Percentiles rank a stretch among this genome's conserved stretches.
Evolutionary conservation across 371 early-diverging fungal species (phyloP).

Genomic region (Mortierella sp.): DNA sequence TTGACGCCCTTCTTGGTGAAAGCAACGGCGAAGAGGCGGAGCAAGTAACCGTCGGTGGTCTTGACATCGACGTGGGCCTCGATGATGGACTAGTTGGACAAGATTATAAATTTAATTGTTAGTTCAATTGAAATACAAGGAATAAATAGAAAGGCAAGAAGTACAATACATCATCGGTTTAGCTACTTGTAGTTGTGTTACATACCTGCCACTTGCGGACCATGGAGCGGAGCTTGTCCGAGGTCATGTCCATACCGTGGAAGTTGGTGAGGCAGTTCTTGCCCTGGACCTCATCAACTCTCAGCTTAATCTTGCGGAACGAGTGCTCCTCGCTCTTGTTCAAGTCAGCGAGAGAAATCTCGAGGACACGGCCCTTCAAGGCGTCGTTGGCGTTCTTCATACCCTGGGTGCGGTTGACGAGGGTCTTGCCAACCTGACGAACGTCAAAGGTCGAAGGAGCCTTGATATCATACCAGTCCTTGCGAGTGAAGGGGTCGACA

Average conservation of each 20-base stretch:
- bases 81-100: conserved; percentile 84
- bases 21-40: conserved; percentile 98
- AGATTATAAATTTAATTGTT: no score
- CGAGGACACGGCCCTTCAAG: conserved; percentile 98
- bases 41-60: conserved; percentile 99
- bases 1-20: conserved; percentile 98
- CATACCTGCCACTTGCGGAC: conserved; percentile 99
- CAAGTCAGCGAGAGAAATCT: conserved; percentile 98
- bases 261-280: conserved; percentile 99
- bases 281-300: conserved; percentile 98
- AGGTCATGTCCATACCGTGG: conserved; percentile 99
- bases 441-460: conserved; percentile 96
- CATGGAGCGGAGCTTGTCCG: conserved; percentile 99
- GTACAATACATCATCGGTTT: background rate
- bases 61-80: conserved; percentile 99
- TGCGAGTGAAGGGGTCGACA: conserved; percentile 82
- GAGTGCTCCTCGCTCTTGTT: conserved; percentile 95
- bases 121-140: background rate
- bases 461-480: conserved; percentile 99
- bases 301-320: conserved; percentile 99
- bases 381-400: conserved; percentile 97
- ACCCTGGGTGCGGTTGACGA: conserved; percentile 99
- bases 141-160: background rate
- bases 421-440: conserved; percentile 97
- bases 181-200: background rate